Evolutionary conservation across 1,284 basidiomycete genomes (phyloP), one percentile per base, ranked within the genome.

Genomic region (Cystobasidium slooffiae): DNA sequence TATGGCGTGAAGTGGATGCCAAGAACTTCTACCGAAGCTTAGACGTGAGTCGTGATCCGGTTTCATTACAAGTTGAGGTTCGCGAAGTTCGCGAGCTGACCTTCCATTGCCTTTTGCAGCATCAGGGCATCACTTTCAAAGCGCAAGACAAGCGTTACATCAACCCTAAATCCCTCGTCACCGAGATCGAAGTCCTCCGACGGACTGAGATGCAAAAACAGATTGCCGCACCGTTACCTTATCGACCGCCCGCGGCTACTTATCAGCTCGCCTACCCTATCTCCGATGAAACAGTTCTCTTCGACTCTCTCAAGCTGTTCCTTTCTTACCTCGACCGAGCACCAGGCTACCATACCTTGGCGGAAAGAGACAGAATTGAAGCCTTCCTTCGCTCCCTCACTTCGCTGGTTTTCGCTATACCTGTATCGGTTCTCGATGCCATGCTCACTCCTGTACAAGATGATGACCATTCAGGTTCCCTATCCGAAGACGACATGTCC

Each of bases 1-100:
- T 95, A 31, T 99, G 97, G 97, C 87, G 94, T 70, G 96, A 98
- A 82, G 91, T 97, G 56, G 96, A 99, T 80, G 90, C 90, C 72
- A 92, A 93, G 83, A 98, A 97, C 85, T 98, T 96, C 82, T 95
- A 95, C 88, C 97, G 96, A 85, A 91, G 91, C 59, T 88, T 98
- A 69, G 75, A 76, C 44, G 70, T 79, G 56, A 68, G 77, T 74
- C 6, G 1, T 4, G 0, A 10, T n/a, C 12, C 55, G 5, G 6
- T 53, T 16, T 37, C 24, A 39, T 0, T 8, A 61, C 22, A 16
- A 22, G n/a, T 44, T 39, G 14, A 7, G 41, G 16, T 37, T 24
- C 6, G 8, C 47, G 44, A 1, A 43, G 31, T 24, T 20, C 22
- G 14, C 1, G 22, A 43, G 9, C 49, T 55, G 55, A 78, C 76